phyloP scores from a whole-genome alignment of 495 filamentous ascomycete species.

The Rhypophila decipiens region DNA sequence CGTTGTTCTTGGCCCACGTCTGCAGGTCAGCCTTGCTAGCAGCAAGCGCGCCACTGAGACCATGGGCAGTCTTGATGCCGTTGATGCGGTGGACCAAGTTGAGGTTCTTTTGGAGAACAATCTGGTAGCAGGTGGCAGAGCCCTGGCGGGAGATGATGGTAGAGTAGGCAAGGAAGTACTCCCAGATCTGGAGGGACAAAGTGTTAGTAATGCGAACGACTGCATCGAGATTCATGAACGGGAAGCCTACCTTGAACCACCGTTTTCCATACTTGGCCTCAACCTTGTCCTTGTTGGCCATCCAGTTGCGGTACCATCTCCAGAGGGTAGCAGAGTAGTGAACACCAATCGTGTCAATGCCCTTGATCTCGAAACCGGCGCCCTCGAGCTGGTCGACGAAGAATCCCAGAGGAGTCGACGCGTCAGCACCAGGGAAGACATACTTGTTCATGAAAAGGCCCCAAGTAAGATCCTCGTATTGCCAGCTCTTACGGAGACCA shows the following conservation, averaged over 20 bases:
- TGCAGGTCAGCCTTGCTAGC: conserved; percentile 34
- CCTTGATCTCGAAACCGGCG: conserved; percentile 73
- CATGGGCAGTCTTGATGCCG: conserved; percentile 70
- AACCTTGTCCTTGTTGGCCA: conserved; percentile 92
- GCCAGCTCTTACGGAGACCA: conserved; percentile 74
- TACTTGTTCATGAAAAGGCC: conserved; percentile 92
- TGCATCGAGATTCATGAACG: background rate
- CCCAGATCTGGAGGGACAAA: conserved; percentile 69
- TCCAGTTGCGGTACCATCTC: conserved; percentile 99
- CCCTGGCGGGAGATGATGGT: conserved; percentile 94
- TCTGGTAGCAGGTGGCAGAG: conserved; percentile 90
- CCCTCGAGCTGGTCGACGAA: conserved; percentile 64
- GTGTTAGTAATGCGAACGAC: background rate
- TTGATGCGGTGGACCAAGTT: conserved; percentile 94
- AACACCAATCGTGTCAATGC: conserved; percentile 81
- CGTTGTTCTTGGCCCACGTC: conserved; percentile 40
- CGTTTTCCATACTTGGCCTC: conserved; percentile 89
- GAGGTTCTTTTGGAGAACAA: conserved; percentile 93
- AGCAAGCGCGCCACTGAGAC: conserved; percentile 63
- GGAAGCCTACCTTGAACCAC: conserved; percentile 83
- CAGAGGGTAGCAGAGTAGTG: conserved; percentile 97
- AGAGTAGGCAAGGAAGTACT: conserved; percentile 91
- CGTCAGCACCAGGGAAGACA: conserved; percentile 83
- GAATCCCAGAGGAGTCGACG: conserved; percentile 70
- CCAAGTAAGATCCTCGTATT: conserved; percentile 85